Evolutionary conservation across 2,329 filamentous ascomycete species (phyloP).

Genomic region (Apiospora hydei): DNA sequence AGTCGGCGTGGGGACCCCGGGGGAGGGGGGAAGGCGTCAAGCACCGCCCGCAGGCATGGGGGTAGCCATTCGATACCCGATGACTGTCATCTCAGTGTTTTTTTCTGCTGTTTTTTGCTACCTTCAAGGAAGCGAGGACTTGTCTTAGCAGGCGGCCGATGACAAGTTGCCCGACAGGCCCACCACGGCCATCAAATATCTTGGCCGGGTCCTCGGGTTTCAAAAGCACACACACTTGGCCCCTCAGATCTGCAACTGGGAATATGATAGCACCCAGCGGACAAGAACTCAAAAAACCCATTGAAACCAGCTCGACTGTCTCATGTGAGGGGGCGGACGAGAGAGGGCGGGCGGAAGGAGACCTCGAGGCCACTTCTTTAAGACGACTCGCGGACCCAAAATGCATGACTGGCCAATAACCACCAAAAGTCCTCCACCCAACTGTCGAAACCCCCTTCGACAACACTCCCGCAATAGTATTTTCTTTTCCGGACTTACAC

Average conservation of each 20-base stretch:
- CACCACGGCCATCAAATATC: not conserved
- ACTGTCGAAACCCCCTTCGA: not conserved
- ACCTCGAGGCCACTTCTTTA: not conserved
- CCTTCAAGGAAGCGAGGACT: not conserved
- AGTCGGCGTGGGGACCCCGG: not conserved
- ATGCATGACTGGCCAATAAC: not conserved
- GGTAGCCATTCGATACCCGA: not conserved
- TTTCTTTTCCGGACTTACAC: not conserved
- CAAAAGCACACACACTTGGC: not conserved
- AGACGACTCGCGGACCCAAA: not conserved
- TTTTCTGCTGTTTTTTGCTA: not conserved
- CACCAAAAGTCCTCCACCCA: not conserved
- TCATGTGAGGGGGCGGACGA: not conserved
- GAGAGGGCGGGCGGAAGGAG: not conserved
- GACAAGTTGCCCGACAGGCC: not conserved
- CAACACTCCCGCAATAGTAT: not conserved
- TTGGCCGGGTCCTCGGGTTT: not conserved
- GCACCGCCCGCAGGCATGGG: not conserved
- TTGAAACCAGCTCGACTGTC: not conserved
- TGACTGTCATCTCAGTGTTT: not conserved
- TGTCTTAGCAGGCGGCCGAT: not conserved
- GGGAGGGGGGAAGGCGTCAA: not conserved
- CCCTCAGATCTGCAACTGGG: not conserved
- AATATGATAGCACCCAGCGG: not conserved
- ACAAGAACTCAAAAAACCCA: not conserved